These are phyloP conservation scores for Rhodofomes roseus DNA, from an alignment of 1,284 basidiomycete genomes.

Conservation along the genomic window DNA sequence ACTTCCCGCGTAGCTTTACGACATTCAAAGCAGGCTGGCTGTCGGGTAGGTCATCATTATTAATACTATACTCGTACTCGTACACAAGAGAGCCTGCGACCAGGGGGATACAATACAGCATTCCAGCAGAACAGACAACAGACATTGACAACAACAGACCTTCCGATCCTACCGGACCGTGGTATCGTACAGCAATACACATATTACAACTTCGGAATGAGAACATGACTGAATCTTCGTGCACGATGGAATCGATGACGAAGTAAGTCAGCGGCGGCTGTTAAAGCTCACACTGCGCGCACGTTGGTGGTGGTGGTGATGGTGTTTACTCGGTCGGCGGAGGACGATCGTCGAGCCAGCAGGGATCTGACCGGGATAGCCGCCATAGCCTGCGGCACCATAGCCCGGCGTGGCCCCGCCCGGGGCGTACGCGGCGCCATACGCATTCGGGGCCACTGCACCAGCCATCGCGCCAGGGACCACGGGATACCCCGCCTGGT, in stretches of 20 bases:
- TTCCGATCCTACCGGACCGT: neutral
- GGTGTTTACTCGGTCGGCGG: slow-evolving; percentile 3
- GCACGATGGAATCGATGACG: too few relatives aligned
- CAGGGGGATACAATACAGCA: neutral
- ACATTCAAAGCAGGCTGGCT: too few relatives aligned
- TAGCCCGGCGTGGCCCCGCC: neutral
- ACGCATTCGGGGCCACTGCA: neutral
- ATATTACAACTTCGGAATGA: neutral
- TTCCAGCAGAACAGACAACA: neutral
- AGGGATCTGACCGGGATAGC: slow-evolving; percentile 3
- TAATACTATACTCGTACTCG: neutral
- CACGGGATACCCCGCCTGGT: neutral
- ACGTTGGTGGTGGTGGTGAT: slow-evolving; percentile 23
- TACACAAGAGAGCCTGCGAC: neutral
- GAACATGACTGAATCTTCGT: too few relatives aligned
- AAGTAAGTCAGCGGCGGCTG: neutral
- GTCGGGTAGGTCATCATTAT: neutral
- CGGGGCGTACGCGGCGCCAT: neutral
- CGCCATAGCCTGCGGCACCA: neutral
- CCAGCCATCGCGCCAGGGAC: neutral
- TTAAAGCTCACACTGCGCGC: slow-evolving; percentile 9
- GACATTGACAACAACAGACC: neutral
- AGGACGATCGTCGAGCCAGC: slow-evolving; percentile 22
- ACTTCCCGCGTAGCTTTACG: neutral
- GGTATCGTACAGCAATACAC: neutral